These are phyloP conservation scores for Nephelium lappaceum DNA, from an alignment of 345 rosid genomes.

Conservation along the genomic window DNA sequence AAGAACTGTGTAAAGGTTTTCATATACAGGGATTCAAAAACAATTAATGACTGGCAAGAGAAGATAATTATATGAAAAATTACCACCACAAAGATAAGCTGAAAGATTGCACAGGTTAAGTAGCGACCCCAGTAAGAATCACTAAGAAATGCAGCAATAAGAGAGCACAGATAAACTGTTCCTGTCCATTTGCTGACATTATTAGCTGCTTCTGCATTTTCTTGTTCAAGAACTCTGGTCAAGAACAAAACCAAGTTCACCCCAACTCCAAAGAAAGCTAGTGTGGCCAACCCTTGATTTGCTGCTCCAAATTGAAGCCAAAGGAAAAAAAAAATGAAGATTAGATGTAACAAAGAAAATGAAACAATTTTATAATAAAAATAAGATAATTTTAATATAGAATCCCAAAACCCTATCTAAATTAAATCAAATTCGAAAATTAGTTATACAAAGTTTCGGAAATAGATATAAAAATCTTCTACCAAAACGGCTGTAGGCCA, in stretches of 20 bases:
- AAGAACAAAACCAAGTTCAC: conserved; percentile 84
- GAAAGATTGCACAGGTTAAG: conserved; percentile 68
- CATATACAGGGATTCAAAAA: no score
- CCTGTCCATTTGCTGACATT: conserved; percentile 95
- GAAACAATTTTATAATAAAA: no score
- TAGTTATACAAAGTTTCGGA: no score
- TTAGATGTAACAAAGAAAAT: background rate
- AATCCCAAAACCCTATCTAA: background rate
- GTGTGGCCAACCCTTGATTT: conserved; percentile 83
- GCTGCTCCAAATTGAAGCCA: conserved; percentile 33
- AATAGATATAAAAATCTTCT: no score
- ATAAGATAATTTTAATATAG: no score
- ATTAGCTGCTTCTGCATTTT: conserved; percentile 82
- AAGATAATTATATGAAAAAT: background rate
- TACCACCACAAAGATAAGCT: conserved; percentile 55
- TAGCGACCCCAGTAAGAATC: conserved; percentile 98
- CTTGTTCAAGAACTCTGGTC: conserved; percentile 78
- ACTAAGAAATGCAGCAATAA: conserved; percentile 89
- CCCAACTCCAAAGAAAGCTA: conserved; percentile 94
- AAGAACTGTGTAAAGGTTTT: background rate
- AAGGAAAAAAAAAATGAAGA: background rate
- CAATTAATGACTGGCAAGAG: background rate
- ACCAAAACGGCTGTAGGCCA: no score
- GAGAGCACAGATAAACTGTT: conserved; percentile 84
- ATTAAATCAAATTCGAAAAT: background rate